These are phyloP conservation scores for Amanita pseudoporphyria DNA, from an alignment of 768 basidiomycete species.

Conservation along the genomic window DNA sequence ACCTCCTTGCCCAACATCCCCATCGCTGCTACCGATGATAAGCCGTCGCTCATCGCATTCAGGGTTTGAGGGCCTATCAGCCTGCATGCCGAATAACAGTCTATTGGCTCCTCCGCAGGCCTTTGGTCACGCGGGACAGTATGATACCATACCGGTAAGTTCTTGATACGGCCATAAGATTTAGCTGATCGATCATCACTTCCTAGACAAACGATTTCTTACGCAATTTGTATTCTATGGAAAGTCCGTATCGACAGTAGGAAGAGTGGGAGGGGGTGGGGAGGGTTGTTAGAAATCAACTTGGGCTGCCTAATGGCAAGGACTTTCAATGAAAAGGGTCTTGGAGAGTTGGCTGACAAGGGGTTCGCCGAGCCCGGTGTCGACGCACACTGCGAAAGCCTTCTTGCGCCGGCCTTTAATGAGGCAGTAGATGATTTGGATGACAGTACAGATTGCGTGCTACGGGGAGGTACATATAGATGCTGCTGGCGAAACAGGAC, in stretches of 20 bases:
- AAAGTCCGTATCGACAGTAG: no score
- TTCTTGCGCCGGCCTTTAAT: no score
- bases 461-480: no score
- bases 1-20: constrained; percentile 57
- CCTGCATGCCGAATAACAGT: constrained; percentile 36
- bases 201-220: constrained; percentile 44
- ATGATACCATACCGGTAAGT: constrained; percentile 39
- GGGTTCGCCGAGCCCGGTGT: no score
- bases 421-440: no score
- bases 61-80: constrained; percentile 40
- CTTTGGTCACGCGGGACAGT: constrained; percentile 27
- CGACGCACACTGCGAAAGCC: no score
- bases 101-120: constrained; percentile 25
- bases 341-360: no score
- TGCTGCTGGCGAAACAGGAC: no score
- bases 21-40: constrained; percentile 49
- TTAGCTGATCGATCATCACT: no score
- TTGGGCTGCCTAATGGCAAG: not conserved
- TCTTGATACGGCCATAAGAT: no score
- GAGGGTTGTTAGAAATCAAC: not conserved
- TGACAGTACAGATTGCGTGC: no score
- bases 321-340: no score
- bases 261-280: not conserved
- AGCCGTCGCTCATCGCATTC: constrained; percentile 43
- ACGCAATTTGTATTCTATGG: constrained; percentile 34